Evolutionary conservation across 148 eudicot species (phyloP).

Genomic region (Rhododendron vialii): DNA sequence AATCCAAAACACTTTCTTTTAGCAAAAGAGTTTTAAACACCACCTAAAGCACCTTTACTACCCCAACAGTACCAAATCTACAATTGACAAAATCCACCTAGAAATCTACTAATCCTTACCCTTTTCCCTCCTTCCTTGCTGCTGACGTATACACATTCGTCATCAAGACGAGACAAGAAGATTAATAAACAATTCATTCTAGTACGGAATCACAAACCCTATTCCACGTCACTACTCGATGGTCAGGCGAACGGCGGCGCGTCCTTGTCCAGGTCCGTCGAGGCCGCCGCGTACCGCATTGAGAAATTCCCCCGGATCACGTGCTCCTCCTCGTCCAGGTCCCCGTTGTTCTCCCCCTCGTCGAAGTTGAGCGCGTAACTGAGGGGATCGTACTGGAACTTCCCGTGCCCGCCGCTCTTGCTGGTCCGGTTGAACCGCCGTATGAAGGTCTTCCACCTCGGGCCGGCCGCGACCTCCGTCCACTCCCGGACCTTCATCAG

Average conservation of each 20-base stretch:
- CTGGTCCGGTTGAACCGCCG: constrained; percentile 45
- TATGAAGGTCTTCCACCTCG: constrained; percentile 83
- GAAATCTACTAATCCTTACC: not conserved
- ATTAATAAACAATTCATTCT: not conserved
- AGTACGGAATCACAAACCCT: not conserved
- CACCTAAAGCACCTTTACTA: not conserved
- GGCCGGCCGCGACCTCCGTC: constrained; percentile 81
- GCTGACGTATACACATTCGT: not conserved
- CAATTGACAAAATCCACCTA: not conserved
- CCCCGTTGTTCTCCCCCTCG: constrained; percentile 39
- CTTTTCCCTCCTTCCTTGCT: not conserved
- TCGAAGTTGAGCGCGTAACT: constrained; percentile 80
- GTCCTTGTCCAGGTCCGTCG: constrained; percentile 24
- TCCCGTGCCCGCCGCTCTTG: constrained; percentile 19
- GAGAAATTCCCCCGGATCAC: constrained; percentile 29
- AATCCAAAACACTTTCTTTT: not conserved
- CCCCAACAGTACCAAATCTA: not conserved
- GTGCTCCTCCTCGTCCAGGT: constrained; percentile 33
- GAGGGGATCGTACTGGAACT: constrained; percentile 68
- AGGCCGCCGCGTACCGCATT: constrained; percentile 26
- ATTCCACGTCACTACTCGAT: not conserved
- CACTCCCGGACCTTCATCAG: constrained; percentile 65
- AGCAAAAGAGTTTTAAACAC: not conserved
- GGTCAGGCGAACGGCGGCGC: constrained; percentile 7
- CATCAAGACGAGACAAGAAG: not conserved